Evolutionary conservation across 192 early-diverging fungal genomes (phyloP).

Genomic region (Dispira simplex): DNA sequence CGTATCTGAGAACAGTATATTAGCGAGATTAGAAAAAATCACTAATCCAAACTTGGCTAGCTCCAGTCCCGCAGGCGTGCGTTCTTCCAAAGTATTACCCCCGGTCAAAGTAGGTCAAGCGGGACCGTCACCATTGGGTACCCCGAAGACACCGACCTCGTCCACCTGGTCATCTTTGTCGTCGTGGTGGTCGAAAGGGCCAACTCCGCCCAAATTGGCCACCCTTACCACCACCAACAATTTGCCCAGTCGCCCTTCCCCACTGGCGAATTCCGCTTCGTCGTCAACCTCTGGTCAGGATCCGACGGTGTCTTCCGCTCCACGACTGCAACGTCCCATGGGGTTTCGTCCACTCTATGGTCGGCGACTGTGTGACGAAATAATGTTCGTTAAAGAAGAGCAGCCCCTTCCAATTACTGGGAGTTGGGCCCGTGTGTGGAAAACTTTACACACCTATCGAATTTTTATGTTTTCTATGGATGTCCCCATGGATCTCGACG

Average conservation of each 20-base stretch:
- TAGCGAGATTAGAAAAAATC: no score
- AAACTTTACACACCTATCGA: not conserved
- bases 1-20: no score
- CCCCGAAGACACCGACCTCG: not conserved
- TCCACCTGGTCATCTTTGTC: not conserved
- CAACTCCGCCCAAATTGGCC: not conserved
- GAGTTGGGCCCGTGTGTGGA: not conserved
- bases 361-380: not conserved
- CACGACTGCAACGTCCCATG: not conserved
- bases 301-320: not conserved
- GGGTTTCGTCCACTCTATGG: not conserved
- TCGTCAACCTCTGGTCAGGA: not conserved
- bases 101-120: no score
- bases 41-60: no score
- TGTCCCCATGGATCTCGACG: conserved; percentile 1
- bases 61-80: no score
- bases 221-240: not conserved
- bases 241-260: not conserved
- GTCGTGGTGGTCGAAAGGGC: conserved; percentile 1
- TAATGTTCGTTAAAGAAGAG: not conserved
- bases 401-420: not conserved
- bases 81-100: no score
- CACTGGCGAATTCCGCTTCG: not conserved
- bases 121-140: no score
- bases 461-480: not conserved